phyloP scores from a whole-genome alignment of 257 asterid species.

The Leptodermis oblonga region DNA sequence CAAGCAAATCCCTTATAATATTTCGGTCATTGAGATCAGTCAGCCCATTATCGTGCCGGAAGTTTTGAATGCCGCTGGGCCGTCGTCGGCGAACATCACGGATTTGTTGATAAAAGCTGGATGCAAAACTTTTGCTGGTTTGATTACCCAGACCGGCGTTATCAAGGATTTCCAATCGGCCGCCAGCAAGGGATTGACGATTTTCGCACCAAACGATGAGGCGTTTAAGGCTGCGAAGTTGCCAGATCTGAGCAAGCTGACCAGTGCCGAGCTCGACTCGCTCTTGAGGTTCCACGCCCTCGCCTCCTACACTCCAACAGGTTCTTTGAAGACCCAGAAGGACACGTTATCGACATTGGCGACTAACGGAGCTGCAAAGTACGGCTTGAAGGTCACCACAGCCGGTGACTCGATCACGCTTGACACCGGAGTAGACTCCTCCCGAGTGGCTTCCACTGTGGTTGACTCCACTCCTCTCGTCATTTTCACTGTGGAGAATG shows the following conservation, averaged over 20 bases:
- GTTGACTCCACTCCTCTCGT: conserved; percentile 80
- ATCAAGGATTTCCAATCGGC: conserved; percentile 54
- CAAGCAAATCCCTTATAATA: conserved; percentile 56
- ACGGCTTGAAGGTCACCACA: conserved; percentile 49
- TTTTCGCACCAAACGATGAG: conserved; percentile 91
- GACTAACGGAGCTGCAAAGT: conserved; percentile 75
- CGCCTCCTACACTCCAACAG: conserved; percentile 65
- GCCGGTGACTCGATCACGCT: conserved; percentile 81
- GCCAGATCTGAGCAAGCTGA: conserved; percentile 67
- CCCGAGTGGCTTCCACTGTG: conserved; percentile 84
- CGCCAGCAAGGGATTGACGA: conserved; percentile 54
- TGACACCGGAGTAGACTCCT: conserved; percentile 75
- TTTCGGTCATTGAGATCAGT: conserved; percentile 73
- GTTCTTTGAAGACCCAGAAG: conserved; percentile 58
- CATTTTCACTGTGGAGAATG: conserved; percentile 75
- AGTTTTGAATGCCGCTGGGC: conserved; percentile 59
- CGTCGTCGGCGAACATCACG: conserved; percentile 57
- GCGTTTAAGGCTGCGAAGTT: conserved; percentile 61
- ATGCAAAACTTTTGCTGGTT: conserved; percentile 71
- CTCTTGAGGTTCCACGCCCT: conserved; percentile 74
- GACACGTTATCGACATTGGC: conserved; percentile 63
- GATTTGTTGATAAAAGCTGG: conserved; percentile 79
- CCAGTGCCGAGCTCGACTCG: conserved; percentile 72
- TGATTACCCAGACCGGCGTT: conserved; percentile 56
- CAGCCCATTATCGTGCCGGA: conserved; percentile 69